phyloP scores from a whole-genome alignment of 768 basidiomycete species.

The Piloderma croceum region DNA sequence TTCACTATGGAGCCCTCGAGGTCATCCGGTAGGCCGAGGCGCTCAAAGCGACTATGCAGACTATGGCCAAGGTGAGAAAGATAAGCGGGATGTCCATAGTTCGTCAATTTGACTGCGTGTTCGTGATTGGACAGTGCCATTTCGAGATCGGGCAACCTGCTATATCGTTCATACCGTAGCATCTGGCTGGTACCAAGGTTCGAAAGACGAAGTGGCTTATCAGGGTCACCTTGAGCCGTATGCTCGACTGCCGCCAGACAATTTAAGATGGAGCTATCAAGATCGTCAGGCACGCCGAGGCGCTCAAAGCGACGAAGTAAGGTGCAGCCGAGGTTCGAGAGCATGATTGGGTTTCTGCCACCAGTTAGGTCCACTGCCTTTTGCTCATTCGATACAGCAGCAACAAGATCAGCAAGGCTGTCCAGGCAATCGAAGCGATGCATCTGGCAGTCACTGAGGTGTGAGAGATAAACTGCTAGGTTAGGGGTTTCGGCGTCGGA shows the following conservation, averaged over 20 bases:
- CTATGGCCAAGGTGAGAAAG: background rate
- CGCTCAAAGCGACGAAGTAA: constrained; percentile 6
- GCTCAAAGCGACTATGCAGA: background rate
- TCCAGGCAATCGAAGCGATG: no score
- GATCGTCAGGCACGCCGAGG: constrained; percentile 3
- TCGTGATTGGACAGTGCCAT: no score
- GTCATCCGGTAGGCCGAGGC: background rate
- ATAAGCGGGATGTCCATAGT: no score
- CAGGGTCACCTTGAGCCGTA: background rate
- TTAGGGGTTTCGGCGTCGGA: constrained; percentile 2
- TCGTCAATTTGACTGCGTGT: no score
- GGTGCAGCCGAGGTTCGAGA: constrained; percentile 7
- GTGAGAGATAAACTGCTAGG: background rate
- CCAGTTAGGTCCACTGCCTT: constrained; percentile 8
- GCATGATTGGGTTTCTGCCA: constrained; percentile 5
- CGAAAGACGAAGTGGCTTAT: background rate
- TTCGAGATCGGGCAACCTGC: background rate
- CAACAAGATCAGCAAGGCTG: no score
- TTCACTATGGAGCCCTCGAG: no score
- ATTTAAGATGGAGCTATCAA: background rate
- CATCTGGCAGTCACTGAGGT: no score
- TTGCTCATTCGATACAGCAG: no score
- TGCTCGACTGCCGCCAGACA: background rate
- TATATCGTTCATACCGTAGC: background rate
- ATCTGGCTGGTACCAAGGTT: background rate